Base-by-base conservation (phyloP, 192 early-diverging fungal genomes). In the Lunasporangiospora selenospora region DNA sequence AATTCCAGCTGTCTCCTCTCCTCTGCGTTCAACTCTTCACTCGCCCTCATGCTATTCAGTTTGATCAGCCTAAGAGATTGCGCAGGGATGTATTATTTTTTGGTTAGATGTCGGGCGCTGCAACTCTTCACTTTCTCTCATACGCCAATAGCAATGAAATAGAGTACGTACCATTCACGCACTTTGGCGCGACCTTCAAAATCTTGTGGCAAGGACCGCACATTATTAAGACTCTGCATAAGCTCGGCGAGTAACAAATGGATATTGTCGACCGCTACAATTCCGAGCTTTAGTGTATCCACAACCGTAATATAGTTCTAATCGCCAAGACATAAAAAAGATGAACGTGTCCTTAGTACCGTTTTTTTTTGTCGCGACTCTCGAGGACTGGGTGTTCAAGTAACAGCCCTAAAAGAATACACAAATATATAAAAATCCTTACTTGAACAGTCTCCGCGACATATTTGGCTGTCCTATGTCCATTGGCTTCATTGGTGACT, bases 41-140 rank as follows among this genome's bases (percentile, higher is more conserved):
- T 91, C 3, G 97, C 97, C 78, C 93, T 96, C 93, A 97, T 95
- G 19, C 87, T 78, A 71, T 99, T 95, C 30, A 97, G 60, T 11
- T 82, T 85, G 31, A 97, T 95, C 12, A 98, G 77, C 90, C 69
- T 73, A 50, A n/a, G n/a, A n/a, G n/a, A n/a, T n/a, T n/a, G n/a
- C n/a, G n/a, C n/a, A n/a, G n/a, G 65, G 61, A 50, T 19, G n/a
- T 41, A 41, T n/a, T 41, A 16, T 16, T 16, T 41, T 41, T 41
- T n/a, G n/a, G n/a, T n/a, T n/a, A n/a, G n/a, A n/a, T n/a, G n/a
- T n/a, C n/a, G n/a, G n/a, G n/a, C n/a, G n/a, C n/a, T n/a, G n/a
- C n/a, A n/a, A n/a, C n/a, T n/a, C n/a, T n/a, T n/a, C n/a, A n/a
- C n/a, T n/a, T n/a, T n/a, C n/a, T n/a, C n/a, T n/a, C 4, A 29